Percentiles rank a stretch among this genome's conserved stretches.
Conservation (phyloP, 345 rosid species). For the Populus tremula region DNA sequence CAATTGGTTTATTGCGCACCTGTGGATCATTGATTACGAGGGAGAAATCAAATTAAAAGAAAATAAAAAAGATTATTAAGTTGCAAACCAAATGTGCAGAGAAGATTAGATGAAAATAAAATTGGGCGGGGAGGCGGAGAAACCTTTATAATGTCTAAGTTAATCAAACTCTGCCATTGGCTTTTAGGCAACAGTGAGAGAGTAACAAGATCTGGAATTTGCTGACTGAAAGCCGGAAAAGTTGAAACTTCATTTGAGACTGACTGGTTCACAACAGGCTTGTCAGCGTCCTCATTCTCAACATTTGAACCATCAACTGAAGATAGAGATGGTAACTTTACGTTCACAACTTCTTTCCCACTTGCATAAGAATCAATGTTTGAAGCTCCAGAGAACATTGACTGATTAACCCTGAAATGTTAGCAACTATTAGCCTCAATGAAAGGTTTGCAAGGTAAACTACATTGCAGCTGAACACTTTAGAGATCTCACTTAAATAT, state of each 20-base stretch:
- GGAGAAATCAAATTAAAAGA: neutral
- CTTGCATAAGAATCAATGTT: constrained; percentile 66
- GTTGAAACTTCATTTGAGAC: constrained; percentile 23
- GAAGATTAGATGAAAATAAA: neutral
- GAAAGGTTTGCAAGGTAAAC: neutral
- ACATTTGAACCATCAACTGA: constrained; percentile 48
- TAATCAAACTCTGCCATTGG: constrained; percentile 96
- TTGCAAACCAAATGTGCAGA: neutral
- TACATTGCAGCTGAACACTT: neutral
- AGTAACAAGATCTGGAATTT: constrained; percentile 89
- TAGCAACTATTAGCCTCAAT: neutral
- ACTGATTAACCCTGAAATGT: constrained; percentile 66
- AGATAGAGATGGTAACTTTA: constrained; percentile 78
- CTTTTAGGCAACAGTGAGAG: constrained; percentile 85
- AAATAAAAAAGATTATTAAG: neutral
- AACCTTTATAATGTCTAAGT: constrained; percentile 94
- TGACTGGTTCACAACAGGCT: constrained; percentile 29
- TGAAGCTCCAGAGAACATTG: constrained; percentile 73
- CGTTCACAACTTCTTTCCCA: constrained; percentile 67
- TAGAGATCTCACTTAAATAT: neutral
- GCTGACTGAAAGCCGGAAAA: constrained; percentile 39
- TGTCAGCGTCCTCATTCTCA: constrained; percentile 49
- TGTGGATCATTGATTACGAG: constrained; percentile 20
- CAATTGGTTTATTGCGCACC: constrained; percentile 86
- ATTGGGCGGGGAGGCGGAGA: neutral